phyloP scores from a whole-genome alignment of 2,329 filamentous ascomycete species.

The Penicillium thymicola region DNA sequence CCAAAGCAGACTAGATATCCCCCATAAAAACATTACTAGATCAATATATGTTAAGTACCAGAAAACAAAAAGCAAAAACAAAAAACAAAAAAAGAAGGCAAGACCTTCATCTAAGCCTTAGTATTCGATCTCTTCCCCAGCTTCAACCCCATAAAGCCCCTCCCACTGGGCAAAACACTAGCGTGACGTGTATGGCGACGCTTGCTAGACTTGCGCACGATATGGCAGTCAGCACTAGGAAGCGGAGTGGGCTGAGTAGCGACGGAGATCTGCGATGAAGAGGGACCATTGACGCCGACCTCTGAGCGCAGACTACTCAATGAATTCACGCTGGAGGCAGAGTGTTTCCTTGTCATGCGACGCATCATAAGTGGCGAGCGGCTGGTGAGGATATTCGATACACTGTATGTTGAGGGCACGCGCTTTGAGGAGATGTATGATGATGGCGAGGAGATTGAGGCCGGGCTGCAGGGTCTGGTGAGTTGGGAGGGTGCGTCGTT shows the following conservation, averaged over 20 bases:
- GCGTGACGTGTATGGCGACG: constrained; percentile 18
- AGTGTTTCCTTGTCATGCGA: constrained; percentile 28
- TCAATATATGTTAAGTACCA: neutral
- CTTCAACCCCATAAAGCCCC: constrained; percentile 24
- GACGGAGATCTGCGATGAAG: constrained; percentile 3
- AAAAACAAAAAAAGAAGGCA: neutral
- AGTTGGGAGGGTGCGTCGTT: constrained; percentile 17
- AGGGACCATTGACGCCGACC: constrained; percentile 13
- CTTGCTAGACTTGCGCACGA: constrained; percentile 14
- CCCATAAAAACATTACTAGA: neutral
- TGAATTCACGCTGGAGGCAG: constrained; percentile 26
- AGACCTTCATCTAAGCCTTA: constrained; percentile 7
- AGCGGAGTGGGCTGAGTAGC: constrained; percentile 1
- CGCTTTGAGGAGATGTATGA: constrained; percentile 15
- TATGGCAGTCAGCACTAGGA: constrained; percentile 2
- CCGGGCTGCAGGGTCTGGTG: constrained; percentile 16
- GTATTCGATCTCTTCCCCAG: constrained; percentile 20
- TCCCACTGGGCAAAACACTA: constrained; percentile 15
- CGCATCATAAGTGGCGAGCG: constrained; percentile 25
- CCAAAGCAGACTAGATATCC: neutral
- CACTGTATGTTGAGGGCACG: constrained; percentile 23
- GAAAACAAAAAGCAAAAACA: neutral
- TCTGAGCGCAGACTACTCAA: constrained; percentile 32
- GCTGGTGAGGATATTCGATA: constrained; percentile 21
- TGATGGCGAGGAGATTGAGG: constrained; percentile 16